Evolutionary conservation across 1,284 basidiomycete genomes (phyloP), one percentile per base, ranked within the genome.

Genomic region (Agaricales sp.): DNA sequence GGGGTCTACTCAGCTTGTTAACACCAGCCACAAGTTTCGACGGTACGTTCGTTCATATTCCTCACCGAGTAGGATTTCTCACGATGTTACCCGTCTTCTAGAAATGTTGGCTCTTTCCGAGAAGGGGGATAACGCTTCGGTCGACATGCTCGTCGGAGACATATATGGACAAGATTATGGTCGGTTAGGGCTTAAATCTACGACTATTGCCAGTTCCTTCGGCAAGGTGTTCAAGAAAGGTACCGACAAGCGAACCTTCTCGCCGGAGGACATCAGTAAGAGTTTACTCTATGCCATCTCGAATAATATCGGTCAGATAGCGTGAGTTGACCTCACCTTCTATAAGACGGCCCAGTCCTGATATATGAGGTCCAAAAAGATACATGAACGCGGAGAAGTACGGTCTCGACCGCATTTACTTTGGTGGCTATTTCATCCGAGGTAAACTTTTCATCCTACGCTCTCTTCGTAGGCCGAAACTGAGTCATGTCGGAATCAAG

Each of bases 341-440:
- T n/a, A n/a, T n/a, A n/a, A n/a, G n/a, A n/a, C n/a, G n/a, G n/a
- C n/a, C n/a, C n/a, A n/a, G n/a, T n/a, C n/a, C n/a, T n/a, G n/a
- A n/a, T n/a, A n/a, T n/a, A n/a, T n/a, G n/a, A n/a, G n/a, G n/a
- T n/a, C n/a, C n/a, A n/a, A n/a, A n/a, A 65, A 95, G 92, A 52
- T 97, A 95, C 68, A 97, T 99, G 95, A 99, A 99, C 62, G 96
- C 96, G 45, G 96, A 99, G 66, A 98, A 99, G 74, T 97, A 98
- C 65, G 87, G 92, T 54, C 68, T 99, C 51, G 92, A 98, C 60
- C 82, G 91, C 59, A 98, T 99, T 57, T 99, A 98, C 71, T 99
- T 99, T 74, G 93, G 95, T 13, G 96, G 96, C 2, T 98, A 91
- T 68, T 99, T 99, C 68, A 99, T 99, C 65, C 81, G 96, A 72